phyloP scores from a whole-genome alignment of 2,329 filamentous ascomycete genomes.

The Didymella sp. region DNA sequence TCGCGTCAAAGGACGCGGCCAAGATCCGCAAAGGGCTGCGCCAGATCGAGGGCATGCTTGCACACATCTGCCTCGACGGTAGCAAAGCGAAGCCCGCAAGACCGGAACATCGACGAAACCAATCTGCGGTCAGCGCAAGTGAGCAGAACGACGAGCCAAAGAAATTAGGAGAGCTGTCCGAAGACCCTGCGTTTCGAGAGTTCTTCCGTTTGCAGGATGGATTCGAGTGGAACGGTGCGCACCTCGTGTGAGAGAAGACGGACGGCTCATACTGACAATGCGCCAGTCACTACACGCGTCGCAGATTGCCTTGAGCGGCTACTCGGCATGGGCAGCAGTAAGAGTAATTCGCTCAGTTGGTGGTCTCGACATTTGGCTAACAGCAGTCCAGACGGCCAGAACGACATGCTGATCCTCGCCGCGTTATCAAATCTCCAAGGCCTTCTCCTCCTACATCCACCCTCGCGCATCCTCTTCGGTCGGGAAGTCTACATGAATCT shows the following conservation, averaged over 20 bases:
- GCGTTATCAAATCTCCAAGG: constrained; percentile 91
- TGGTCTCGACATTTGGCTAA: constrained; percentile 10
- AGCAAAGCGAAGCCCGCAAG: constrained; percentile 42
- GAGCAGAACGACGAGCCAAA: constrained; percentile 46
- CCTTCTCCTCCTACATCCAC: constrained; percentile 84
- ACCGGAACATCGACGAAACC: constrained; percentile 46
- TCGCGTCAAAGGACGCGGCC: constrained; percentile 86
- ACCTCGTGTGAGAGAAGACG: background rate
- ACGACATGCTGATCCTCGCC: constrained; percentile 86
- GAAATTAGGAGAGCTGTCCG: constrained; percentile 71
- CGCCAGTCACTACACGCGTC: constrained; percentile 76
- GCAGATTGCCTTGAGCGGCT: constrained; percentile 86
- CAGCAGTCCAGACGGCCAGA: constrained; percentile 69
- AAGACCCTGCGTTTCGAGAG: constrained; percentile 89
- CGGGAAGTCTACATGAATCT: constrained; percentile 96
- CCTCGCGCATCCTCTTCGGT: constrained; percentile 84
- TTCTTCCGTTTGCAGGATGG: constrained; percentile 97
- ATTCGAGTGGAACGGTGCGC: constrained; percentile 89
- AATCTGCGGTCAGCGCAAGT: constrained; percentile 47
- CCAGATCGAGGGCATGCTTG: constrained; percentile 91
- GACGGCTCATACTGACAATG: constrained; percentile 1
- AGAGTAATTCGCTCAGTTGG: constrained; percentile 27
- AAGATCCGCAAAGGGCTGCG: constrained; percentile 94
- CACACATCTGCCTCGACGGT: constrained; percentile 85
- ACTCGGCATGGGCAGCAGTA: constrained; percentile 74